phyloP scores from a whole-genome alignment of 352 stramenopile genomes.

The Globisporangium apiculatum region DNA sequence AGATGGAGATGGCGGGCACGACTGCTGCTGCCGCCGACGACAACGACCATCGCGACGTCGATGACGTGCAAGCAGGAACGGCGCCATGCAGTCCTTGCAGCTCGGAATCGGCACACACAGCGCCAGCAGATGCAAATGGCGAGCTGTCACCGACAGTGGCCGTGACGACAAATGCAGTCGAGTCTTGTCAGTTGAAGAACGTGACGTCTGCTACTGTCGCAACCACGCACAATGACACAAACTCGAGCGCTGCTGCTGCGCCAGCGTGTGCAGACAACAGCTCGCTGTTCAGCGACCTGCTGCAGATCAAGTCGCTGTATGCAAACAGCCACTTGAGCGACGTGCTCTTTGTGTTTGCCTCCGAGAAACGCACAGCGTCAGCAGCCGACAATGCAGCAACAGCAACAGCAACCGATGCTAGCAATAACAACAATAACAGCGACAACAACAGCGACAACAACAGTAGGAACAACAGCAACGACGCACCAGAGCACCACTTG shows the following conservation, averaged over 20 bases:
- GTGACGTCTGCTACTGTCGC: background rate
- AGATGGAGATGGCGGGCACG: too few relatives aligned
- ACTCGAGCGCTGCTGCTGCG: too few relatives aligned
- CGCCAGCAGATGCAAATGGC: too few relatives aligned
- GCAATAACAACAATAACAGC: background rate
- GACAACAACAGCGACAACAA: constrained; percentile 1
- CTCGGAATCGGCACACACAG: too few relatives aligned
- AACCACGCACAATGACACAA: background rate
- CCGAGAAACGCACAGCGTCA: constrained; percentile 15
- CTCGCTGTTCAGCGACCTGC: constrained; percentile 36
- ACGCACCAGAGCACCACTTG: constrained; percentile 27
- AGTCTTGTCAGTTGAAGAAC: background rate
- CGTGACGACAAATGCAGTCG: too few relatives aligned
- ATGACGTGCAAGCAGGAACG: background rate
- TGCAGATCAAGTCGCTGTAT: constrained; percentile 50
- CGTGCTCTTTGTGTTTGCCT: constrained; percentile 70
- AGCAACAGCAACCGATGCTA: background rate
- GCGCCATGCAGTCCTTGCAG: background rate
- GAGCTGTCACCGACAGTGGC: too few relatives aligned
- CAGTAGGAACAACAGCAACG: background rate
- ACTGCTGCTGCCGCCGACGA: too few relatives aligned
- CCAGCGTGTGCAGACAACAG: background rate
- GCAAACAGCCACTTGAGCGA: constrained; percentile 73
- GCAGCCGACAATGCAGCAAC: background rate
- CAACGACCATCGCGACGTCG: background rate